Conservation (phyloP, 2,329 filamentous ascomycete genomes). For the Thielaviopsis musarum region DNA sequence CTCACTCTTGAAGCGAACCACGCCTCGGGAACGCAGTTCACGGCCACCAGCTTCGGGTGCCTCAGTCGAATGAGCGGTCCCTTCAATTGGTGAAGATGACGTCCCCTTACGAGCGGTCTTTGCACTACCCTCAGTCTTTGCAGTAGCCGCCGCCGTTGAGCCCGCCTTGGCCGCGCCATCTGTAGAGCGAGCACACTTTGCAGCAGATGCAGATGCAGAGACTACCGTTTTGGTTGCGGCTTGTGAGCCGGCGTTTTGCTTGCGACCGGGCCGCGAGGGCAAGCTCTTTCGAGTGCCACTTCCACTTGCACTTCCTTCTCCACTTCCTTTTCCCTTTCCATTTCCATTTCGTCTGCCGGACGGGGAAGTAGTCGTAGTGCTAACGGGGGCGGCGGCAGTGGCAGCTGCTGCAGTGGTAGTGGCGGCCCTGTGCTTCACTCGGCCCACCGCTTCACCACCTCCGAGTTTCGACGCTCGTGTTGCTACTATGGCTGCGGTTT, state of each 20-base stretch:
- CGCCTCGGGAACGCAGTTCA: slow-evolving; percentile 75
- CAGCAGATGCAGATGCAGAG: not conserved
- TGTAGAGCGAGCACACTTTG: not conserved
- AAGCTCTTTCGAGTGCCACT: not conserved
- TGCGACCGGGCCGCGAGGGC: not conserved
- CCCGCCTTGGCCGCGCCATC: not conserved
- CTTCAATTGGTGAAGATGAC: slow-evolving; percentile 13
- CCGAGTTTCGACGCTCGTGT: slow-evolving; percentile 8
- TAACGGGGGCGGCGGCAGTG: not conserved
- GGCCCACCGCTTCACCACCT: slow-evolving; percentile 3
- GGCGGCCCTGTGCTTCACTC: not conserved
- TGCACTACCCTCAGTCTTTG: not conserved
- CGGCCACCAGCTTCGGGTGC: slow-evolving; percentile 48
- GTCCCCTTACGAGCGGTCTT: not conserved
- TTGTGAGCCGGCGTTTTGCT: not conserved
- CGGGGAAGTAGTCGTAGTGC: not conserved
- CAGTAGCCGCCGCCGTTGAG: not conserved
- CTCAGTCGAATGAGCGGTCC: slow-evolving; percentile 25
- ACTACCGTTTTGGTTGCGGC: not conserved
- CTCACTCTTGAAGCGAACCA: slow-evolving; percentile 76
- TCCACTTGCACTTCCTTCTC: too few relatives aligned
- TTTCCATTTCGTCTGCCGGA: not conserved
- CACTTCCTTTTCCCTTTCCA: not conserved
- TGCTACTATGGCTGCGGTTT: slow-evolving; percentile 11
- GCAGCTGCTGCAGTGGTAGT: not conserved